Percentiles rank a stretch among this genome's conserved stretches.
phyloP scores from a whole-genome alignment of 2,329 filamentous ascomycete genomes.

The Diplodia intermedia region DNA sequence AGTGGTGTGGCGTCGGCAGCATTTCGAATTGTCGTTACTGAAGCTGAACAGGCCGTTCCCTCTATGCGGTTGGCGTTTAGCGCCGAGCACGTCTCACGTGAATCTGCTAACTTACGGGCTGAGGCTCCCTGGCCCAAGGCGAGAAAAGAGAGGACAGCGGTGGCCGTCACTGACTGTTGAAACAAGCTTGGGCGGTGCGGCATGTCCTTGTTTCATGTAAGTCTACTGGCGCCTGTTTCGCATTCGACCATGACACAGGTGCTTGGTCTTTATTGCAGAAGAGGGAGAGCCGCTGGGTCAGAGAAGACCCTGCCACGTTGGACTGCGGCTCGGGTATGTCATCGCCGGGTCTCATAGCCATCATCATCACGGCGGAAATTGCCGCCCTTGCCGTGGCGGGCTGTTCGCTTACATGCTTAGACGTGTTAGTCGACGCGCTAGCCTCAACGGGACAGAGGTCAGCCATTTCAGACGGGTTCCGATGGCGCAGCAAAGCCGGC shows the following conservation, averaged over 20 bases:
- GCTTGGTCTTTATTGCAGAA: neutral
- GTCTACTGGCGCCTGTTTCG: neutral
- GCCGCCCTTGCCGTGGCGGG: too few relatives aligned
- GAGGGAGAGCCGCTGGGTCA: neutral
- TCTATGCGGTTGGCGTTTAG: neutral
- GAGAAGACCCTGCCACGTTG: neutral
- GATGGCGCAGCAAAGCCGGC: too few relatives aligned
- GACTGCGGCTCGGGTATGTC: neutral
- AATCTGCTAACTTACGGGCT: neutral
- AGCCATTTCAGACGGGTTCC: too few relatives aligned
- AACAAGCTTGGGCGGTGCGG: neutral
- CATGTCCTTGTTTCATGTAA: neutral
- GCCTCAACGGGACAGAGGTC: too few relatives aligned
- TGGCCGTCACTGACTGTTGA: neutral
- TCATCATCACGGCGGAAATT: too few relatives aligned
- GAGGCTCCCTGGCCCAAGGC: neutral
- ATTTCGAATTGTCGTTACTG: neutral
- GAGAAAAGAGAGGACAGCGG: neutral
- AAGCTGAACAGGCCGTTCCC: neutral
- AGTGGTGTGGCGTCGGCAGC: constrained; percentile 3
- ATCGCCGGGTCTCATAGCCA: neutral
- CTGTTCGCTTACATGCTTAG: too few relatives aligned
- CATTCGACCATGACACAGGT: neutral
- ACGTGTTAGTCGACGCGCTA: too few relatives aligned
- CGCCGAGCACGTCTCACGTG: neutral